These are phyloP conservation scores for Peronospora destructor DNA, from an alignment of 352 stramenopile genomes.

Conservation along the genomic window DNA sequence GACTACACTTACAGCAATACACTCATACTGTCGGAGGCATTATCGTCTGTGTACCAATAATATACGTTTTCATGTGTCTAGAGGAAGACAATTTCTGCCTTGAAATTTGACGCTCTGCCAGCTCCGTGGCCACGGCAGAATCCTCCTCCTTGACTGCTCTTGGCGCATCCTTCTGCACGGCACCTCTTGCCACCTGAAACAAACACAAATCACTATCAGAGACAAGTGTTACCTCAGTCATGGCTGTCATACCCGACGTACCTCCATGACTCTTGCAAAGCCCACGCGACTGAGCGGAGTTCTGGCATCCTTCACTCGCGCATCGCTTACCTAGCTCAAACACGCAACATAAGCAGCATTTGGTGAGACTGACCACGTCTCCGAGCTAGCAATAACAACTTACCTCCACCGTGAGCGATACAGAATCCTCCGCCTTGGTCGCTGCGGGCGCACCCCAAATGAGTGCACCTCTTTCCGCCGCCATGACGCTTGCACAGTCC, in stretches of 20 bases:
- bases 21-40: slow-evolving; percentile 2
- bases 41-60: background rate
- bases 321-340: slow-evolving; percentile 54
- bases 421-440: slow-evolving; percentile 83
- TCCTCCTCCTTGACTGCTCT: slow-evolving; percentile 66
- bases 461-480: slow-evolving; percentile 69
- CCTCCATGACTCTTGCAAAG: slow-evolving; percentile 84
- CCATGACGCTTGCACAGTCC: slow-evolving; percentile 83
- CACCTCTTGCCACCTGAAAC: slow-evolving; percentile 61
- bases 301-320: slow-evolving; percentile 50
- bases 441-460: slow-evolving; percentile 48
- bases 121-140: slow-evolving; percentile 55
- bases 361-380: background rate
- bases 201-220: slow-evolving; percentile 3
- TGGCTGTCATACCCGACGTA: slow-evolving; percentile 8
- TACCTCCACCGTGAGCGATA: slow-evolving; percentile 74
- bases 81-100: background rate
- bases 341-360: slow-evolving; percentile 3
- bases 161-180: slow-evolving; percentile 41
- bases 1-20: slow-evolving; percentile 9
- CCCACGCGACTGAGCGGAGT: slow-evolving; percentile 74
- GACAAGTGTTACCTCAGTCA: background rate
- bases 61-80: background rate
- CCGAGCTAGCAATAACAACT: background rate
- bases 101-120: background rate